Conservation (phyloP, 2,329 filamentous ascomycete species). For the Fusarium sp. region DNA sequence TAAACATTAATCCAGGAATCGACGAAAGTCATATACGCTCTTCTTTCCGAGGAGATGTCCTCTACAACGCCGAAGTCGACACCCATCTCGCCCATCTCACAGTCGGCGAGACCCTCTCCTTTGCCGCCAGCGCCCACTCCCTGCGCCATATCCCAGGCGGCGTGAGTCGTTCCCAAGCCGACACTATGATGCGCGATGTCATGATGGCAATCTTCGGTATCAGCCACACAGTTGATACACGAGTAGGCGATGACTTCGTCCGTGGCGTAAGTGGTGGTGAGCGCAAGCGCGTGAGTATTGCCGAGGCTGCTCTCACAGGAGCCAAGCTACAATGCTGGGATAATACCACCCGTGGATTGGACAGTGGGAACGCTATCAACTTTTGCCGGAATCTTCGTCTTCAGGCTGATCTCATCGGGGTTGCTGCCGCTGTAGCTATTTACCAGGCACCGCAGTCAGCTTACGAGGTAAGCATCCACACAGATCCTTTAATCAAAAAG, state of each 20-base stretch:
- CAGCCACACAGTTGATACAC: constrained; percentile 78
- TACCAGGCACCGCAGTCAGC: constrained; percentile 75
- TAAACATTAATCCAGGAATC: constrained; percentile 41
- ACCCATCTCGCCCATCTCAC: constrained; percentile 77
- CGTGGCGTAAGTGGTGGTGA: constrained; percentile 84
- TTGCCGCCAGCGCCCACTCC: constrained; percentile 74
- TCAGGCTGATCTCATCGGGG: constrained; percentile 48
- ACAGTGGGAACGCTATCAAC: constrained; percentile 50
- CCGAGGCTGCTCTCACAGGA: constrained; percentile 68
- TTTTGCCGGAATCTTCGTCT: constrained; percentile 48
- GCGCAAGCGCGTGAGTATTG: constrained; percentile 83
- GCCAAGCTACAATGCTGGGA: constrained; percentile 54
- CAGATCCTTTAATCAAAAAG: too few relatives aligned
- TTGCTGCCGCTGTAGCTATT: constrained; percentile 55
- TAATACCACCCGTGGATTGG: constrained; percentile 50
- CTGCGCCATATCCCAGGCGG: constrained; percentile 66
- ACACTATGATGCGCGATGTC: constrained; percentile 62
- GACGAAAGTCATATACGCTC: constrained; percentile 56
- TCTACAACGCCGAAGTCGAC: constrained; percentile 77
- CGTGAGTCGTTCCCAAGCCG: constrained; percentile 24
- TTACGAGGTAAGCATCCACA: constrained; percentile 59
- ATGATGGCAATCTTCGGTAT: constrained; percentile 85
- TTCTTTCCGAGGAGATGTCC: constrained; percentile 67
- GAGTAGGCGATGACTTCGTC: constrained; percentile 78
- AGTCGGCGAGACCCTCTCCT: constrained; percentile 74